Evolutionary conservation across 73 alveolate genomes (phyloP), one percentile per base, ranked within the genome.

Genomic region (Symbiodinium natans): DNA sequence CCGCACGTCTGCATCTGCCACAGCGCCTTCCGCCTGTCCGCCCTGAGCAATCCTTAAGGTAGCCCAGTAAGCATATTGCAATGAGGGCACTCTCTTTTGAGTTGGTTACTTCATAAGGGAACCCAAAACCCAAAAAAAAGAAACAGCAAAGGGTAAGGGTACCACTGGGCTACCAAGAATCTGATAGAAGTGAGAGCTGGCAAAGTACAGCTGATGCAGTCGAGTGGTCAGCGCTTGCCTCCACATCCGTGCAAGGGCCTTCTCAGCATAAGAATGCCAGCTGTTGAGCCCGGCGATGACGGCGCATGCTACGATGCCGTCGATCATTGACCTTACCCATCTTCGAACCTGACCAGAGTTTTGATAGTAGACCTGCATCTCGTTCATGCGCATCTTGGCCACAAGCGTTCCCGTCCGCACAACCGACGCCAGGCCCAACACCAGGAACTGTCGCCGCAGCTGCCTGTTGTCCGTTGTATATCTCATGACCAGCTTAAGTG

Each of bases 101-200:
- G n/a, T n/a, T n/a, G n/a, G n/a, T n/a, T n/a, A n/a, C n/a, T n/a
- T n/a, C n/a, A n/a, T n/a, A n/a, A n/a, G n/a, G n/a, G n/a, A n/a
- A n/a, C n/a, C n/a, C n/a, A n/a, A n/a, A n/a, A n/a, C n/a, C n/a
- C n/a, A n/a, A n/a, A n/a, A n/a, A n/a, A n/a, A n/a, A n/a, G n/a
- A n/a, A n/a, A n/a, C n/a, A n/a, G n/a, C n/a, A n/a, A n/a, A n/a
- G n/a, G n/a, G n/a, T 46, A 13, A 46, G 13, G 13, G 59, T 46
- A 13, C 59, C 59, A 46, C 6, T 46, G 59, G 21, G 13, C n/a
- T n/a, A 13, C 36, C 80, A 23, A 29, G 38, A 23, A 19, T 63
- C 80, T 63, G 80, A n/a, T 63, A 63, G 80, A 63, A 63, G 80
- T 63, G 80, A 17, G 80, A 63, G 80, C 80, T 63, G 80, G 80